Percentiles rank a stretch among this genome's conserved stretches.
phyloP scores from a whole-genome alignment of 257 asterid genomes.

The Dorcoceras hygrometricum region DNA sequence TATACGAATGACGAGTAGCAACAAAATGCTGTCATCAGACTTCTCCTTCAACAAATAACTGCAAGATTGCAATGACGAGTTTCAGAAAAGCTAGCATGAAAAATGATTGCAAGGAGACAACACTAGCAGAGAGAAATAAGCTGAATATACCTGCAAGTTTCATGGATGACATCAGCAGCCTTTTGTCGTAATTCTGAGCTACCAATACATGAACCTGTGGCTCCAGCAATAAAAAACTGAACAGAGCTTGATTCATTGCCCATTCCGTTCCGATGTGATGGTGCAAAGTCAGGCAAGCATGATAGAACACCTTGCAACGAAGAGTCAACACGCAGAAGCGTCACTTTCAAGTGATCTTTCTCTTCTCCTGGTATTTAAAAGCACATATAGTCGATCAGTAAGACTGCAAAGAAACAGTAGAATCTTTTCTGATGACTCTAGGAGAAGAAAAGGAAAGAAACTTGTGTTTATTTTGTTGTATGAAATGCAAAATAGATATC shows the following conservation, averaged over 20 bases:
- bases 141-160: slow-evolving; percentile 69
- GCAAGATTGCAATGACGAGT: slow-evolving; percentile 32
- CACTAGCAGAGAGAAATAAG: slow-evolving; percentile 22
- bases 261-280: slow-evolving; percentile 65
- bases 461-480: slow-evolving; percentile 13
- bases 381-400: slow-evolving; percentile 32
- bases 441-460: slow-evolving; percentile 18
- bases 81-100: slow-evolving; percentile 26
- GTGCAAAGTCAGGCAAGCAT: slow-evolving; percentile 97
- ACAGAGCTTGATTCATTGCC: slow-evolving; percentile 50
- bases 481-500: slow-evolving; percentile 1
- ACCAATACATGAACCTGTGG: slow-evolving; percentile 91
- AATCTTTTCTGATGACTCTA: slow-evolving; percentile 15
- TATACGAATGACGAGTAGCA: slow-evolving; percentile 83
- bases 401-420: slow-evolving; percentile 15
- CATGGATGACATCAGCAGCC: slow-evolving; percentile 83
- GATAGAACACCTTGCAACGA: slow-evolving; percentile 94
- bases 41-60: slow-evolving; percentile 90
- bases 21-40: slow-evolving; percentile 94
- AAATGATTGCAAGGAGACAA: slow-evolving; percentile 19
- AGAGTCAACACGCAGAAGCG: slow-evolving; percentile 95
- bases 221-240: slow-evolving; percentile 88
- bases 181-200: slow-evolving; percentile 76
- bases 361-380: slow-evolving; percentile 68
- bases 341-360: slow-evolving; percentile 99